Evolutionary conservation across 2,329 filamentous ascomycete genomes (phyloP), one percentile per base, ranked within the genome.

Genomic region (Fusarium goolgardi): DNA sequence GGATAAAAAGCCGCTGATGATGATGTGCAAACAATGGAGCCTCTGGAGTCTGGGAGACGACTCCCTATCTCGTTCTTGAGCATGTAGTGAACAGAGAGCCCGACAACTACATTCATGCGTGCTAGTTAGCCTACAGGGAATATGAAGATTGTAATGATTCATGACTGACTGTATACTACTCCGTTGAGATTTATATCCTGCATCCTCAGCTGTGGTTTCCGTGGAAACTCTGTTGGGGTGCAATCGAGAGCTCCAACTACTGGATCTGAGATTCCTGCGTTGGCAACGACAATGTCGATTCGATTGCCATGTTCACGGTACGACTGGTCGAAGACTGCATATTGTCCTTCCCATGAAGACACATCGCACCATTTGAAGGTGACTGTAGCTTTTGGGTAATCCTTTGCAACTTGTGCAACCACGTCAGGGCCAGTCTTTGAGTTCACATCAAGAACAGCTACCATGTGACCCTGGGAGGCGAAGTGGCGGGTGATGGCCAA

Each of bases 281-380:
- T 57, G 1, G 55, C 55, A 8, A 57, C 43, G 1, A 55, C 55
- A 43, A 57, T 29, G 1, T 57, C 55, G 3, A 57, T 55, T 2
- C 18, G 23, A 13, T 43, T 12, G 1, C 29, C 55, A 1, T 57
- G 55, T 2, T 57, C 47, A 1, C n/a, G 29, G 27, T 31, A 57
- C 0, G 6, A 16, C 3, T 55, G 55, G 3, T 57, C 49, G 2
- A 57, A 55, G 0, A 57, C 49, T 4, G 49, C 37, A 0, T 23
- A 55, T 11, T 57, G 55, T 1, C 55, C 55, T 43, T 57, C 55
- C 55, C 55, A 57, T 0, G 55, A 57, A 0, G 55, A 57, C 0
- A 57, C 55, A 20, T 57, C 55, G 15, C 55, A 57, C 55, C 55
- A 57, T 6, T 35, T 43, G 10, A 57, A 57, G 1, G 18, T 57